Percentiles rank a stretch among this genome's conserved stretches.
Conservation (phyloP, 2,329 filamentous ascomycete genomes). For the Aspergillus fumigatus region DNA sequence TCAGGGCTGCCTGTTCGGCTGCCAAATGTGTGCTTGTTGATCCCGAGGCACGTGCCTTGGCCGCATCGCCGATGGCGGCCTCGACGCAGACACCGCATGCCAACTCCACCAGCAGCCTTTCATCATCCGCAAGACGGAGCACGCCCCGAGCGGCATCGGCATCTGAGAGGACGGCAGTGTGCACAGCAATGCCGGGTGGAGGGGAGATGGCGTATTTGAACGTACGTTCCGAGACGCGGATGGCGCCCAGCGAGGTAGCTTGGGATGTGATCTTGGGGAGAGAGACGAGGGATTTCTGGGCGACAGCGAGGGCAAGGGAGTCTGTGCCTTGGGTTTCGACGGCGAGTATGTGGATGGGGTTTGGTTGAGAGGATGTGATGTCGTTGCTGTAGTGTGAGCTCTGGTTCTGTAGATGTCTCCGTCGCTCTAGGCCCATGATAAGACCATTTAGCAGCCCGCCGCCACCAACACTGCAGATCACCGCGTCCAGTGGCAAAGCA, state of each 20-base stretch:
- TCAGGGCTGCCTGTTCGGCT: conserved; percentile 8
- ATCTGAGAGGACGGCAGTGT: conserved; percentile 63
- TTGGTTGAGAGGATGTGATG: conserved; percentile 14
- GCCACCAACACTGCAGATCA: conserved; percentile 76
- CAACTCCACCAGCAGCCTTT: conserved; percentile 73
- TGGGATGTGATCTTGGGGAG: conserved; percentile 69
- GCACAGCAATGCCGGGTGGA: conserved; percentile 46
- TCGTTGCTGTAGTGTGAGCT: conserved; percentile 8
- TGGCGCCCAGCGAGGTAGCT: conserved; percentile 70
- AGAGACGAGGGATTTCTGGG: conserved; percentile 52
- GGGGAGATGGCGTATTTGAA: conserved; percentile 59
- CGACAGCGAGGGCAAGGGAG: conserved; percentile 60
- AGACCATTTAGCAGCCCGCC: conserved; percentile 76
- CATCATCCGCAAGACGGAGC: conserved; percentile 74
- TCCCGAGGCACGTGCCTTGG: conserved; percentile 5
- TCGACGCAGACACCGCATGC: conserved; percentile 78
- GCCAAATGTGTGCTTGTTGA: not conserved
- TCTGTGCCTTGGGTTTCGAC: conserved; percentile 74
- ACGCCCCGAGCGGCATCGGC: conserved; percentile 75
- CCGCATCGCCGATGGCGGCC: conserved; percentile 35
- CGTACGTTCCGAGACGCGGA: conserved; percentile 62
- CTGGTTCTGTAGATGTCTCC: conserved; percentile 34
- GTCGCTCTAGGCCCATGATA: conserved; percentile 60
- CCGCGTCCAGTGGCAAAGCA: conserved; percentile 54
- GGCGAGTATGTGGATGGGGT: conserved; percentile 56